Evolutionary conservation across 805 yeast genomes (phyloP).

Genomic region (Blastobotrys mokoenaii): DNA sequence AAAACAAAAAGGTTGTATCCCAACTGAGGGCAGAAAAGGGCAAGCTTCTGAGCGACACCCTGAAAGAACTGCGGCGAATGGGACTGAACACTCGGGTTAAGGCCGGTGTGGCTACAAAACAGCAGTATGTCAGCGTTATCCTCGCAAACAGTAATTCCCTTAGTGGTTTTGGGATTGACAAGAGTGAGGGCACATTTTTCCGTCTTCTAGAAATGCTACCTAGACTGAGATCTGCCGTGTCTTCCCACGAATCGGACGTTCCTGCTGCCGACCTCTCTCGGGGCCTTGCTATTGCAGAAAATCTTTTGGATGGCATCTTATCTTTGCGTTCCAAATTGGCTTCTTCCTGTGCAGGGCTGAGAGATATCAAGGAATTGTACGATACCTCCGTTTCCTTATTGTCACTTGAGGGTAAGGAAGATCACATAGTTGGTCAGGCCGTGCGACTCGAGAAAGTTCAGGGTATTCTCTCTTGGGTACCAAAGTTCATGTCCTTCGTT

Average conservation of each 20-base stretch:
- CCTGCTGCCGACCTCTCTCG: slow-evolving; percentile 67
- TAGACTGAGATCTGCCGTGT: slow-evolving; percentile 57
- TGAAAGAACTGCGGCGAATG: slow-evolving; percentile 63
- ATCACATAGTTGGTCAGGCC: background rate
- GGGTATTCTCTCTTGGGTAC: background rate
- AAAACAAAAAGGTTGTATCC: slow-evolving; percentile 60
- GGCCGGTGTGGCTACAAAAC: slow-evolving; percentile 54
- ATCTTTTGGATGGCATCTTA: slow-evolving; percentile 51
- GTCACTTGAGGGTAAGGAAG: background rate
- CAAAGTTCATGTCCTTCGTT: background rate
- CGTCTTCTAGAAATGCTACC: slow-evolving; percentile 75
- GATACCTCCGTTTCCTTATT: background rate
- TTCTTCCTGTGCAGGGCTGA: background rate
- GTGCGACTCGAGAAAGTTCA: background rate
- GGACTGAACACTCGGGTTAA: slow-evolving; percentile 67
- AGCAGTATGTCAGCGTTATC: slow-evolving; percentile 54
- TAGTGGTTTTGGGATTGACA: slow-evolving; percentile 32
- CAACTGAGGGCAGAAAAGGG: slow-evolving; percentile 75
- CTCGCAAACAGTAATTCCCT: slow-evolving; percentile 45
- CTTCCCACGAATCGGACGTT: slow-evolving; percentile 59
- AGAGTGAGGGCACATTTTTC: slow-evolving; percentile 48
- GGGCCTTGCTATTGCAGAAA: slow-evolving; percentile 70
- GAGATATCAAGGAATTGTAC: background rate
- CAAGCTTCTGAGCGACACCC: slow-evolving; percentile 64
- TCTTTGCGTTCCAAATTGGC: slow-evolving; percentile 8